Percentiles rank a stretch among this genome's conserved stretches.
Conservation (phyloP, 345 rosid genomes). For the Draba incana region DNA sequence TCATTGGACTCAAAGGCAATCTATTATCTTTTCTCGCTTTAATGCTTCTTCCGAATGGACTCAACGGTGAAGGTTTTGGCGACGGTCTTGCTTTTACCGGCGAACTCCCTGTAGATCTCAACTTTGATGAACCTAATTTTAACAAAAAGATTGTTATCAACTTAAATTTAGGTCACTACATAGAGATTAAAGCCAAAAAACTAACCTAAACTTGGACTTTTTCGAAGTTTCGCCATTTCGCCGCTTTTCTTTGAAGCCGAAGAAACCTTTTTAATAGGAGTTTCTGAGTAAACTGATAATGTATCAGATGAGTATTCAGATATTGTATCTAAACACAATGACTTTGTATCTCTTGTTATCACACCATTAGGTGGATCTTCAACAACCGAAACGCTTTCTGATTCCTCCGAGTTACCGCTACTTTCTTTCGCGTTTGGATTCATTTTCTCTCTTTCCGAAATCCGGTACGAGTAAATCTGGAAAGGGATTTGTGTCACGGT, state of each 20-base stretch:
- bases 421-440: slow-evolving; percentile 36
- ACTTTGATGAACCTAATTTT: slow-evolving; percentile 42
- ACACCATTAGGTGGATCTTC: slow-evolving; percentile 51
- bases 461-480: slow-evolving; percentile 68
- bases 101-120: slow-evolving; percentile 34
- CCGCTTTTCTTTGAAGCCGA: slow-evolving; percentile 40
- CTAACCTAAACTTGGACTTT: slow-evolving; percentile 39
- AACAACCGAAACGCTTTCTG: slow-evolving; percentile 44
- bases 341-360: slow-evolving; percentile 45
- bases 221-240: slow-evolving; percentile 36
- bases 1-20: slow-evolving; percentile 42
- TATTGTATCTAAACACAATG: slow-evolving; percentile 44
- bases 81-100: slow-evolving; percentile 37
- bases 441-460: slow-evolving; percentile 62
- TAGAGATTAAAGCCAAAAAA: neutral
- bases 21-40: slow-evolving; percentile 40
- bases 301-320: slow-evolving; percentile 53
- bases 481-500: slow-evolving; percentile 67
- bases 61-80: slow-evolving; percentile 42
- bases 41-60: slow-evolving; percentile 41
- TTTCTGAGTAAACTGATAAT: slow-evolving; percentile 39
- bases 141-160: neutral
- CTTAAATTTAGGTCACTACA: neutral
- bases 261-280: slow-evolving; percentile 37
- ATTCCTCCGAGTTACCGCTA: slow-evolving; percentile 39